Base-by-base conservation (phyloP, 1,284 basidiomycete genomes). In the Papiliotrema nemorosa region DNA sequence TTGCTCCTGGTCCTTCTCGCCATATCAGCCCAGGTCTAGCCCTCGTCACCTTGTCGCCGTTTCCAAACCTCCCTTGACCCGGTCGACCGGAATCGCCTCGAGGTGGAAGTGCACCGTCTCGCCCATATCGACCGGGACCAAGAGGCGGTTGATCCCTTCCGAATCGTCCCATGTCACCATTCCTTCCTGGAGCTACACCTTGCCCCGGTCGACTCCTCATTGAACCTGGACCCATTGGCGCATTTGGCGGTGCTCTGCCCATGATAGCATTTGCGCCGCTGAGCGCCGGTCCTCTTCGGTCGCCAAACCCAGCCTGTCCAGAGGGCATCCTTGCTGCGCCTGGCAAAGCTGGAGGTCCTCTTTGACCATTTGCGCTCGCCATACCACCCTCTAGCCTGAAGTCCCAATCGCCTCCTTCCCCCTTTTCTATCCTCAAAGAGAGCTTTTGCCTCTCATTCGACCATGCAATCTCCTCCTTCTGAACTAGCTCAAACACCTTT, bases 401-500 rank as follows among this genome's bases (percentile, higher is more conserved):
- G 7, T 18, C 25, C 33, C n/a, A 39, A 18, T 29, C 45, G 5
- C 42, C 53, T 3, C 26, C 40, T 1, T 37, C 54, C 9, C 35
- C 38, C 29, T 35, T 39, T 5, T 40, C 14, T 10, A 71, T 60
- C 5, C 44, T 52, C 41, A 76, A 54, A 0, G 47, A 44, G 12
- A 75, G 51, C 43, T 70, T 69, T 44, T 64, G 60, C 24, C 72
- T 57, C 3, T 69, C 72, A 22, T 66, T 59, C 2, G 52, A 37
- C 74, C 74, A 76, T 14, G 72, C 73, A 6, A n/a, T 37, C 44
- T 74, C 66, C 54, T 76, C 74, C 27, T 55, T 38, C 22, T 56
- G 41, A 10, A 75, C 59, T 21, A 76, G 53, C 5, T 38, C 44
- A 1, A 42, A 20, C 2, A 73, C 64, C 21, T 49, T 29, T 2